These are phyloP conservation scores for Viridothelium virens DNA, from an alignment of 495 filamentous ascomycete species.

Conservation along the genomic window DNA sequence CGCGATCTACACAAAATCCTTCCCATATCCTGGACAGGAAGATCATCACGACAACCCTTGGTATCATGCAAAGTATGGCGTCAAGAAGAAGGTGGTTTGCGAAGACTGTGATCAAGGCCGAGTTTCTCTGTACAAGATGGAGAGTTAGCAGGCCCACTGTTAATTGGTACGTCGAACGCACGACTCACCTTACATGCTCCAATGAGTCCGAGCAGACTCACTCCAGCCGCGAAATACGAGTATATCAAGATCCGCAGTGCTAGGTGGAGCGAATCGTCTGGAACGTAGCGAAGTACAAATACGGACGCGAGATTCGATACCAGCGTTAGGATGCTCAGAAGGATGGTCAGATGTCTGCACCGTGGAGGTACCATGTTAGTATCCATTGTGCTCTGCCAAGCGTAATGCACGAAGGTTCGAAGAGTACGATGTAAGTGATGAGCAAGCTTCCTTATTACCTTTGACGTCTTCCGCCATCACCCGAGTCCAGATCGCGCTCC, in stretches of 20 bases:
- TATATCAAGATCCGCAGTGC: slow-evolving; percentile 16
- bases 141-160: slow-evolving; percentile 10
- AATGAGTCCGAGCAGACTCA: slow-evolving; percentile 17
- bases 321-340: not conserved
- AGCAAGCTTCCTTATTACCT: not conserved
- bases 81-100: slow-evolving; percentile 18
- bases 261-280: slow-evolving; percentile 15
- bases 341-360: slow-evolving; percentile 1
- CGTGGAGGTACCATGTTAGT: not conserved
- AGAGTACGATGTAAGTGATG: not conserved
- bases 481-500: not conserved
- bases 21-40: not conserved
- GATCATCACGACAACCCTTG: slow-evolving; percentile 7
- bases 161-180: not conserved
- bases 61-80: slow-evolving; percentile 13
- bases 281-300: slow-evolving; percentile 12
- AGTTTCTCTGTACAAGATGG: not conserved
- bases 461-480: not conserved
- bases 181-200: slow-evolving; percentile 14
- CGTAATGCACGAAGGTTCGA: not conserved
- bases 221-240: slow-evolving; percentile 14
- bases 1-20: slow-evolving; percentile 4
- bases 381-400: not conserved
- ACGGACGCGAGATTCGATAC: not conserved
- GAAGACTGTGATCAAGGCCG: slow-evolving; percentile 12